phyloP scores from a whole-genome alignment of 2,329 filamentous ascomycete species.

The Leptodontidium sp. region DNA sequence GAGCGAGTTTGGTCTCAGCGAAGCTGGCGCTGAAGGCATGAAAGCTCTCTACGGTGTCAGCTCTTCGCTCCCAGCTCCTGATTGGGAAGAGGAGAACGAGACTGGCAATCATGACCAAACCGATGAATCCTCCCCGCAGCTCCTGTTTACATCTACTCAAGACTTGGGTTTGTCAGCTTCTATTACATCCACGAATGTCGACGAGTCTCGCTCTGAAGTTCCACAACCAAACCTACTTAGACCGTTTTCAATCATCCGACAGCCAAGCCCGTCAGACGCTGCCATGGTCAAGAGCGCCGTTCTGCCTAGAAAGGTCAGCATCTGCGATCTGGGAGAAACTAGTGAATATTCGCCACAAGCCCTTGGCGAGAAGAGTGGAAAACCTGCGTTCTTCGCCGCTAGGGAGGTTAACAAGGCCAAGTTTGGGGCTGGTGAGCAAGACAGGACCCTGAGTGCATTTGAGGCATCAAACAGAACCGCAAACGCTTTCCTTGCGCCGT shows the following conservation, averaged over 20 bases:
- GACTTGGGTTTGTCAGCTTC: not conserved
- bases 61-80: slow-evolving; percentile 7
- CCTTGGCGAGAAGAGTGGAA: slow-evolving; percentile 43
- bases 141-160: not conserved
- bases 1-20: slow-evolving; percentile 41
- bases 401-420: slow-evolving; percentile 44
- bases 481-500: not conserved
- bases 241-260: slow-evolving; percentile 31
- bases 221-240: not conserved
- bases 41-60: slow-evolving; percentile 36
- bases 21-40: slow-evolving; percentile 39
- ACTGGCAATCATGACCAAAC: not conserved
- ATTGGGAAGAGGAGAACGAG: slow-evolving; percentile 1
- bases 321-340: slow-evolving; percentile 24
- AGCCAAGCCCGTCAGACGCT: slow-evolving; percentile 50
- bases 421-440: slow-evolving; percentile 25
- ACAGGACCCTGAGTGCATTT: slow-evolving; percentile 4
- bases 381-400: slow-evolving; percentile 45
- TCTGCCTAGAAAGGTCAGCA: slow-evolving; percentile 13
- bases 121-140: not conserved
- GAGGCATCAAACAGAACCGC: slow-evolving; percentile 13
- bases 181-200: not conserved
- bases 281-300: slow-evolving; percentile 47
- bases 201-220: not conserved
- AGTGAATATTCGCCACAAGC: slow-evolving; percentile 29